Evolutionary conservation across 1,139 yeast genomes (phyloP).

Genomic region (Yamadazyma trypodendri): DNA sequence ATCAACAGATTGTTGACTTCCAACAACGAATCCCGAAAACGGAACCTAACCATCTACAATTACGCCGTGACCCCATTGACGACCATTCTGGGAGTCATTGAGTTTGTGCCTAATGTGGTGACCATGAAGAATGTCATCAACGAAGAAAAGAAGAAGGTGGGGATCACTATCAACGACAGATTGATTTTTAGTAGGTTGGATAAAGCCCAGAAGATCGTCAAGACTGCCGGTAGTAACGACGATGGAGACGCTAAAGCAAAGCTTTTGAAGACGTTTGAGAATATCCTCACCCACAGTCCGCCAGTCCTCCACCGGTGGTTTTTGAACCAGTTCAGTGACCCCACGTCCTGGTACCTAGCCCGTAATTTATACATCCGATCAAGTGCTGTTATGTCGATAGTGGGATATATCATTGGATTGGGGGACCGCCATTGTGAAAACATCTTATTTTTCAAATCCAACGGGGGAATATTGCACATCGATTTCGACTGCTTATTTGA

Average conservation of each 20-base stretch:
- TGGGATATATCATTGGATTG: slow-evolving; percentile 84
- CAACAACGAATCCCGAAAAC: slow-evolving; percentile 69
- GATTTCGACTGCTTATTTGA: slow-evolving; percentile 97
- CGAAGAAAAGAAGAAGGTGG: slow-evolving; percentile 43
- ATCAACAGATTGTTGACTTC: slow-evolving; percentile 69
- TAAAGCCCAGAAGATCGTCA: slow-evolving; percentile 41
- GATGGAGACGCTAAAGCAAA: slow-evolving; percentile 11
- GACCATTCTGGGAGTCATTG: slow-evolving; percentile 87
- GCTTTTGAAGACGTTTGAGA: slow-evolving; percentile 29
- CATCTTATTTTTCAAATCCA: slow-evolving; percentile 66
- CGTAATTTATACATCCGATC: slow-evolving; percentile 75
- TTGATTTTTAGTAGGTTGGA: slow-evolving; percentile 33
- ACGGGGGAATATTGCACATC: slow-evolving; percentile 85
- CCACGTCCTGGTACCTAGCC: slow-evolving; percentile 81
- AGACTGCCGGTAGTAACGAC: slow-evolving; percentile 17
- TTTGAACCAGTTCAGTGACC: slow-evolving; percentile 84
- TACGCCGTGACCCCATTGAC: slow-evolving; percentile 89
- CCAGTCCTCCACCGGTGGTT: slow-evolving; percentile 90
- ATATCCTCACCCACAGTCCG: slow-evolving; percentile 45
- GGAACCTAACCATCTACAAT: slow-evolving; percentile 70
- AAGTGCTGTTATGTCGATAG: slow-evolving; percentile 95
- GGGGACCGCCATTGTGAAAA: slow-evolving; percentile 98
- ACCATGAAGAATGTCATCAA: slow-evolving; percentile 71
- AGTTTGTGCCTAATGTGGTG: slow-evolving; percentile 84
- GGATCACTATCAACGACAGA: slow-evolving; percentile 30